These are phyloP conservation scores for Pseudogymnoascus sp. DNA, from an alignment of 2,329 filamentous ascomycete genomes.

Conservation along the genomic window DNA sequence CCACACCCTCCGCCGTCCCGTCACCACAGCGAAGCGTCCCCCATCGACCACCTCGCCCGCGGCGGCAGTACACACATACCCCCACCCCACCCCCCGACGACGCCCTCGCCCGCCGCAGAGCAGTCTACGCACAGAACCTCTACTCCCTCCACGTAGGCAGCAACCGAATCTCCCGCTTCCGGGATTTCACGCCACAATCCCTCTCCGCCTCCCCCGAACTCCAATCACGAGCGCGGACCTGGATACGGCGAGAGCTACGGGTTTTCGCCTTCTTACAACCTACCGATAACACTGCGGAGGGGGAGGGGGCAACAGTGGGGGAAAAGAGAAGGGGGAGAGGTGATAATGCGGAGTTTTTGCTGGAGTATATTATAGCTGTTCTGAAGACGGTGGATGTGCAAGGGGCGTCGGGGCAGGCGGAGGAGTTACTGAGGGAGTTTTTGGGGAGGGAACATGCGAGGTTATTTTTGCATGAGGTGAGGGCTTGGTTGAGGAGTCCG, in stretches of 20 bases:
- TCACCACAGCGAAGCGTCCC: conserved; percentile 11
- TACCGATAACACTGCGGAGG: conserved; percentile 21
- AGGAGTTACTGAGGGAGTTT: conserved; percentile 71
- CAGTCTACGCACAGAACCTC: conserved; percentile 63
- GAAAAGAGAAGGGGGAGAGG: conserved; percentile 34
- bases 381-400: conserved; percentile 77
- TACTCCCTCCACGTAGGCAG: conserved; percentile 78
- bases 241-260: conserved; percentile 74
- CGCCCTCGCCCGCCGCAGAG: conserved; percentile 47
- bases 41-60: conserved; percentile 13
- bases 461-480: conserved; percentile 78
- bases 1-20: not conserved
- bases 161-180: conserved; percentile 69
- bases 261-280: conserved; percentile 67
- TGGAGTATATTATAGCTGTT: conserved; percentile 80
- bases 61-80: conserved; percentile 11
- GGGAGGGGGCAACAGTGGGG: not conserved
- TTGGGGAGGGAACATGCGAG: conserved; percentile 64
- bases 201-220: conserved; percentile 50
- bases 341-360: conserved; percentile 72
- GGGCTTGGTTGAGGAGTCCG: conserved; percentile 75
- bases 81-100: conserved; percentile 19
- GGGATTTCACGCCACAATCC: conserved; percentile 59
- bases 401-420: conserved; percentile 68
- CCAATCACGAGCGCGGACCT: conserved; percentile 68